phyloP scores from a whole-genome alignment of 352 stramenopile species.

The Globisporangium okanoganense region DNA sequence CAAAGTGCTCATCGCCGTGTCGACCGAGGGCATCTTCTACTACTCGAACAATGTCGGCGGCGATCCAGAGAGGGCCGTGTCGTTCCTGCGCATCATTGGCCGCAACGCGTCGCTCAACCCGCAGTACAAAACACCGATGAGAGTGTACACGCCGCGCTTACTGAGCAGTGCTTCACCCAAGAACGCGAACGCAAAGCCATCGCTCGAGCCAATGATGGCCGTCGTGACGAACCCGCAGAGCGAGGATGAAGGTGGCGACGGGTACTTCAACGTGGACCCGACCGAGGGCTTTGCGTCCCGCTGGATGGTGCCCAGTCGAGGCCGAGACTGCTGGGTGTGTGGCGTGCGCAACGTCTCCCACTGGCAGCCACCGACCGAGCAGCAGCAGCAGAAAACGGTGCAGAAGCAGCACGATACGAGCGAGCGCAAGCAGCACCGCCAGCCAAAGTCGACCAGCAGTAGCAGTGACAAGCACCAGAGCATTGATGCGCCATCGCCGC shows the following conservation, averaged over 20 bases:
- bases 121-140: constrained; percentile 68
- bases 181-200: background rate
- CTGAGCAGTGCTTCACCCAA: constrained; percentile 4
- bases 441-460: constrained; percentile 3
- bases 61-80: constrained; percentile 6
- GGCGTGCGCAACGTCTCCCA: constrained; percentile 68
- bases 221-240: constrained; percentile 61
- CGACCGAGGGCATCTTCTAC: constrained; percentile 71
- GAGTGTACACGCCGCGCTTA: constrained; percentile 50
- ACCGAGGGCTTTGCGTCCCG: constrained; percentile 60
- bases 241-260: constrained; percentile 42
- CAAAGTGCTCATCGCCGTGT: constrained; percentile 52
- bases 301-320: constrained; percentile 65
- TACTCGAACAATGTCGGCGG: constrained; percentile 41
- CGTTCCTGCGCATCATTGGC: constrained; percentile 55
- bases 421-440: constrained; percentile 4
- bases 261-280: constrained; percentile 72
- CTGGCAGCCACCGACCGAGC: constrained; percentile 41
- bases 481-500: constrained; percentile 2
- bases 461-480: constrained; percentile 9
- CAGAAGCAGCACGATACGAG: constrained; percentile 14
- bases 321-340: constrained; percentile 70
- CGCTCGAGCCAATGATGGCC: constrained; percentile 56
- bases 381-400: constrained; percentile 25
- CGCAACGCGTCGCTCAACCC: constrained; percentile 62